phyloP scores from a whole-genome alignment of 345 rosid genomes.

The Heritiera fomes region DNA sequence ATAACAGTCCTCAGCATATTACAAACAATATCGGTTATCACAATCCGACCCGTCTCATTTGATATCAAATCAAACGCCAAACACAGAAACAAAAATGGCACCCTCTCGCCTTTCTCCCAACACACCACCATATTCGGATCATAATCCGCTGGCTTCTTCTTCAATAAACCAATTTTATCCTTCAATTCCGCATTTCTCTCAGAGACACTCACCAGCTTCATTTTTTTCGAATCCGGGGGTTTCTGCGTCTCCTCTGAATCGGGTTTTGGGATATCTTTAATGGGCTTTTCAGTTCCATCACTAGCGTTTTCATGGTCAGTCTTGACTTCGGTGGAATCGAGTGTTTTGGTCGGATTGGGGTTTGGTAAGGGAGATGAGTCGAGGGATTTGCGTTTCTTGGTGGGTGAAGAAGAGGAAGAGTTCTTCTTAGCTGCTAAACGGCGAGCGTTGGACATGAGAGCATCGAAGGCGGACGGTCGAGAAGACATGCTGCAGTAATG shows the following conservation, averaged over 20 bases:
- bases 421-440: slow-evolving; percentile 42
- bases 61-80: slow-evolving; percentile 75
- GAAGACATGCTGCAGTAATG: slow-evolving; percentile 41
- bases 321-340: slow-evolving; percentile 1
- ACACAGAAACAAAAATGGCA: slow-evolving; percentile 73
- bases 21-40: slow-evolving; percentile 82
- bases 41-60: slow-evolving; percentile 68
- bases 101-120: slow-evolving; percentile 77
- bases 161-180: slow-evolving; percentile 56
- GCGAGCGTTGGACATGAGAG: slow-evolving; percentile 82
- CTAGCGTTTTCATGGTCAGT: neutral
- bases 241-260: slow-evolving; percentile 21
- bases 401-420: slow-evolving; percentile 39
- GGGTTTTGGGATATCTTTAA: slow-evolving; percentile 26
- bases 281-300: neutral
- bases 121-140: slow-evolving; percentile 51
- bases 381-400: slow-evolving; percentile 47
- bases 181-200: slow-evolving; percentile 50
- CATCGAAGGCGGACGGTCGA: slow-evolving; percentile 80
- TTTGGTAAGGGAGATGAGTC: slow-evolving; percentile 18
- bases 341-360: slow-evolving; percentile 22
- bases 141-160: slow-evolving; percentile 67
- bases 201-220: slow-evolving; percentile 30
- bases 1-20: slow-evolving; percentile 87
- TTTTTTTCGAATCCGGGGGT: slow-evolving; percentile 23